These are phyloP conservation scores for Baorangia bicolor DNA, from an alignment of 768 basidiomycete genomes.

Conservation along the genomic window DNA sequence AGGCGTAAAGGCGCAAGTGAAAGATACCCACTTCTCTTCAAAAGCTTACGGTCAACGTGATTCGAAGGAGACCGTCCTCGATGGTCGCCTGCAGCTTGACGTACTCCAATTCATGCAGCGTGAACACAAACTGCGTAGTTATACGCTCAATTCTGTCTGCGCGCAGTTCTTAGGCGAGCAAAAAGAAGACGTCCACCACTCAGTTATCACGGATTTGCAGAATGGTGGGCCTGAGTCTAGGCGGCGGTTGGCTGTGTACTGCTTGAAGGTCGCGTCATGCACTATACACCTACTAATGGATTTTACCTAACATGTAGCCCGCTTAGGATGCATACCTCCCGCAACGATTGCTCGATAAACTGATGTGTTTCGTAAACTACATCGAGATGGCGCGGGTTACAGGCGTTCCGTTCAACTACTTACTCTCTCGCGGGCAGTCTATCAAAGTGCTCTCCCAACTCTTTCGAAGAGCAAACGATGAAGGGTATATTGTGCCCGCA, in stretches of 20 bases:
- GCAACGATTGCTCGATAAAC: conserved; percentile 91
- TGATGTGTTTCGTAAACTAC: conserved; percentile 99
- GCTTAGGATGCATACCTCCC: conserved; percentile 95
- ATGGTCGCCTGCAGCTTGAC: conserved; percentile 94
- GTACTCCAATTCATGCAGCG: conserved; percentile 97
- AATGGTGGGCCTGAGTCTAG: conserved; percentile 95
- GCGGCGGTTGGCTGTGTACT: conserved; percentile 93
- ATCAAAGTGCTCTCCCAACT: conserved; percentile 98
- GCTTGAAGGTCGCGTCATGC: conserved; percentile 70
- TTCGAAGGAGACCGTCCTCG: conserved; percentile 88
- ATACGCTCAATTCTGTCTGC: conserved; percentile 97
- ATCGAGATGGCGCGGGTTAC: conserved; percentile 99
- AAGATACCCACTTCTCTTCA: conserved; percentile 96
- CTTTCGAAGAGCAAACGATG: conserved; percentile 88
- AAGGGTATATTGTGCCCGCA: conserved; percentile 87
- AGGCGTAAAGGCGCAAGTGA: conserved; percentile 79
- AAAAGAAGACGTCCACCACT: conserved; percentile 98
- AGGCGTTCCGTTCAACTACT: conserved; percentile 97
- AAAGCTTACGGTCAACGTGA: conserved; percentile 97
- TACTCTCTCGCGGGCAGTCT: conserved; percentile 92
- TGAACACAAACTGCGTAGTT: conserved; percentile 95
- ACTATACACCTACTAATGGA: neutral
- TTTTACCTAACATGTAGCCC: neutral
- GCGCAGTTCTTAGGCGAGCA: conserved; percentile 98
- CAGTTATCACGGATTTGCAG: conserved; percentile 96